Percentiles rank a stretch among this genome's conserved stretches.
Evolutionary conservation across 2,329 filamentous ascomycete genomes (phyloP).

Genomic region (Claviceps citrina): DNA sequence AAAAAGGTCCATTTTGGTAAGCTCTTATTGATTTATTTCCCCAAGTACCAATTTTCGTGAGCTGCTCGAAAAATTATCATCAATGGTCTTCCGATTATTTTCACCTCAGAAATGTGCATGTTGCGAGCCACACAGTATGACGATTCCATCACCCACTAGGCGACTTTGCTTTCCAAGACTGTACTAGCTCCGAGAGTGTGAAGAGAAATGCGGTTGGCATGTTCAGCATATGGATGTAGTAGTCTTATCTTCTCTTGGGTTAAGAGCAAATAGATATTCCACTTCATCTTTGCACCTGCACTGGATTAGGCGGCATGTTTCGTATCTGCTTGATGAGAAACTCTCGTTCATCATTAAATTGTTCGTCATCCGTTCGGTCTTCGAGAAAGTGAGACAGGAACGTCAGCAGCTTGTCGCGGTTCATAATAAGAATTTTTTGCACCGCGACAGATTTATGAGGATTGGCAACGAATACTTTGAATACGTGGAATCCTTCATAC

Average conservation of each 20-base stretch:
- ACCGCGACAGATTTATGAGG: constrained; percentile 95
- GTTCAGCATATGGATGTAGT: background rate
- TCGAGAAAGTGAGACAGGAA: constrained; percentile 88
- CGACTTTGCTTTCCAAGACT: background rate
- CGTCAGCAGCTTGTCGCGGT: constrained; percentile 74
- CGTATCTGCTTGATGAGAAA: constrained; percentile 91
- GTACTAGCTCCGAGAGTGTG: background rate
- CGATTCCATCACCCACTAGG: background rate
- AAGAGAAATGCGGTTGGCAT: background rate
- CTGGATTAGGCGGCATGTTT: constrained; percentile 45
- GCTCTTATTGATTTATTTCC: too few relatives aligned
- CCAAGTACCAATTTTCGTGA: too few relatives aligned
- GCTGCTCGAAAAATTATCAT: background rate
- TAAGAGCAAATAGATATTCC: background rate
- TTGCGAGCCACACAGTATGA: background rate
- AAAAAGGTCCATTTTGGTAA: background rate
- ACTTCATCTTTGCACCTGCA: constrained; percentile 31
- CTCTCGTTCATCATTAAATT: constrained; percentile 95
- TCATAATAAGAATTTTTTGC: constrained; percentile 90
- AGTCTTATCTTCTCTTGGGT: background rate
- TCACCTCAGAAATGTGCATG: background rate
- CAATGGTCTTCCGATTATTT: background rate
- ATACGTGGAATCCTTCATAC: constrained; percentile 97
- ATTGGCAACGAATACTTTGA: constrained; percentile 98
- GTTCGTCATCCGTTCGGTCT: constrained; percentile 90